Base-by-base conservation (phyloP, 495 filamentous ascomycete genomes). In the Daldinia vernicosa region DNA sequence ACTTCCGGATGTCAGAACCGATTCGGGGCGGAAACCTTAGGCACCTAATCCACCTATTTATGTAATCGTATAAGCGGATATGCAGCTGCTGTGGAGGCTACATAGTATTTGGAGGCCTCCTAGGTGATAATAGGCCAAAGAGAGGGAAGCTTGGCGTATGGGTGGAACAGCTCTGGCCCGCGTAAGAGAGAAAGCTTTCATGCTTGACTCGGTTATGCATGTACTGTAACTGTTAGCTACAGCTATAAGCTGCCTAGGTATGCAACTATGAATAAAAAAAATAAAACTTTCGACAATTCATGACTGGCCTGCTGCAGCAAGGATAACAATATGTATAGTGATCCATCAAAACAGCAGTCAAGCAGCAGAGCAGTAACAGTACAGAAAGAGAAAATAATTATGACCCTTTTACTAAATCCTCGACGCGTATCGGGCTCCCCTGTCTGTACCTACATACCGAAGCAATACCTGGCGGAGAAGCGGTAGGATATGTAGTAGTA, bases 71-170 rank as follows among this genome's bases (percentile, higher is more conserved):
- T 64, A 47, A 35, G 43, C 60, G 47, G 54, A 35, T 32, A 56
- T 64, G 64, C 60, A 60, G 50, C 39, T 37, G 55, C 51, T 35
- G 61, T 66, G 61, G 70, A 63, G 55, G 60, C 50, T 43, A n/a
- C n/a, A n/a, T n/a, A n/a, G n/a, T n/a, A 14, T 24, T 12, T 50
- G 65, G 70, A 73, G 70, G 70, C 66, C 70, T 73, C 70, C 70
- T 45, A 35, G 11, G 35, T 27, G 27, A 67, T 59, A 66, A 62
- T 52, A 66, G 53, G 19, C 30, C 27, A 66, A 59, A 69, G n/a
- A 26, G 27, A 60, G 54, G 50, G 55, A 64, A 57, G 55, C 65
- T 69, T 72, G 65, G 70, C 65, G 53, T 32, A 62, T 62, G 35
- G 45, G 40, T 66, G 40, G 65, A 67, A 73, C 19, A 60, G 60